phyloP scores from a whole-genome alignment of 345 rosid species.

The Cardamine chenopodiifolia region DNA sequence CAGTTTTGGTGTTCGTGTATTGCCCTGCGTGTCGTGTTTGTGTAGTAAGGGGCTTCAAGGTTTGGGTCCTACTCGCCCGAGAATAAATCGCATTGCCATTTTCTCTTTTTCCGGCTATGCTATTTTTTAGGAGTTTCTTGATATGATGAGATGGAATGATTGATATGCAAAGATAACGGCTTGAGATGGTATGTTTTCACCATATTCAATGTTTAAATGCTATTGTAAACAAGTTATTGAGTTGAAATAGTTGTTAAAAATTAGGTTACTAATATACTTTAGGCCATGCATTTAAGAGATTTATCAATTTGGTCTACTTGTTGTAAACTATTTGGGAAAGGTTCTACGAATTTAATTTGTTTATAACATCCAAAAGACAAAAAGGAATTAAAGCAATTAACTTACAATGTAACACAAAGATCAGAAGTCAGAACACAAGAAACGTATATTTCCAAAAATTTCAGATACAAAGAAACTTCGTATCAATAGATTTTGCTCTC shows the following conservation, averaged over 20 bases:
- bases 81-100: conserved; percentile 60
- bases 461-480: conserved; percentile 14
- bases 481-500: conserved; percentile 22
- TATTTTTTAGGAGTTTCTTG: conserved; percentile 10
- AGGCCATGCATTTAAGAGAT: too few species aligned
- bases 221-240: not conserved
- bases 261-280: too few species aligned
- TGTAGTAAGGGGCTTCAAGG: conserved; percentile 72
- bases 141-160: conserved; percentile 20
- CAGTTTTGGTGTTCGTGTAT: conserved; percentile 91
- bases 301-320: not conserved
- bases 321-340: not conserved
- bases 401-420: conserved; percentile 8
- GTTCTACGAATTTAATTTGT: not conserved
- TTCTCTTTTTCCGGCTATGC: not conserved
- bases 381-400: not conserved
- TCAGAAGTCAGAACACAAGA: not conserved
- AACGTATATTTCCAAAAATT: conserved; percentile 14
- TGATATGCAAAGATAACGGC: not conserved
- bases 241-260: too few species aligned
- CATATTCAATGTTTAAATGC: not conserved
- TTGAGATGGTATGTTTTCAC: conserved; percentile 2
- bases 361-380: not conserved
- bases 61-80: conserved; percentile 78
- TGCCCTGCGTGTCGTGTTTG: conserved; percentile 77